Conservation (phyloP, 129 eudicot species). For the Arctium lappa region DNA sequence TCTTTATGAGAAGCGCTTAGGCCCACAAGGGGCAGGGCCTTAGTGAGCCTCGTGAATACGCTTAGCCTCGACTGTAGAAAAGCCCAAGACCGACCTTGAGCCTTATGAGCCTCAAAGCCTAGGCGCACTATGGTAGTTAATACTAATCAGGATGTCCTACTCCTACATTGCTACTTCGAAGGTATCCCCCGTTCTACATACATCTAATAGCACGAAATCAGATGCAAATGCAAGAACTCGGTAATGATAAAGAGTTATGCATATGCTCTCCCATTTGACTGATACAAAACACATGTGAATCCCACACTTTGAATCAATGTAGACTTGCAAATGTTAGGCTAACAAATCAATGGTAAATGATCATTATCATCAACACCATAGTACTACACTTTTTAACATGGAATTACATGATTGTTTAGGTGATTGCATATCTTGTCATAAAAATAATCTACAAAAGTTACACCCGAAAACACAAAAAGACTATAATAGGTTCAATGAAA, state of each 20-base stretch:
- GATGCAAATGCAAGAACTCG: neutral
- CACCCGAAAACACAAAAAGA: neutral
- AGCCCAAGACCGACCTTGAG: too few relatives aligned
- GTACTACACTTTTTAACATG: neutral
- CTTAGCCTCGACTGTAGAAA: too few relatives aligned
- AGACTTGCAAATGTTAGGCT: neutral
- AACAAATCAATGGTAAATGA: neutral
- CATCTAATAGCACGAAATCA: neutral
- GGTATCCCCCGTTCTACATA: neutral
- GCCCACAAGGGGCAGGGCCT: too few relatives aligned
- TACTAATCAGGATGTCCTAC: too few relatives aligned
- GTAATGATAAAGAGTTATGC: too few relatives aligned
- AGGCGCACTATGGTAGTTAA: too few relatives aligned
- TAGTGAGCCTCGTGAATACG: too few relatives aligned
- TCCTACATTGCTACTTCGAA: too few relatives aligned
- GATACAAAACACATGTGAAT: neutral
- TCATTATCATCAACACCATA: neutral
- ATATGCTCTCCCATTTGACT: too few relatives aligned
- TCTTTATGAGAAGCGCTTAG: too few relatives aligned
- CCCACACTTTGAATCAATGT: neutral
- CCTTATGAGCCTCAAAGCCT: too few relatives aligned
- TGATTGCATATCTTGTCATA: neutral
- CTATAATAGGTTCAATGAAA: neutral
- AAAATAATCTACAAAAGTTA: neutral
- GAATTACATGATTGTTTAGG: neutral